A percentile compares a stretch with the other conserved stretches of the same genome.
phyloP scores from a whole-genome alignment of 192 early-diverging fungal species.

The Chytriomyces sp. region DNA sequence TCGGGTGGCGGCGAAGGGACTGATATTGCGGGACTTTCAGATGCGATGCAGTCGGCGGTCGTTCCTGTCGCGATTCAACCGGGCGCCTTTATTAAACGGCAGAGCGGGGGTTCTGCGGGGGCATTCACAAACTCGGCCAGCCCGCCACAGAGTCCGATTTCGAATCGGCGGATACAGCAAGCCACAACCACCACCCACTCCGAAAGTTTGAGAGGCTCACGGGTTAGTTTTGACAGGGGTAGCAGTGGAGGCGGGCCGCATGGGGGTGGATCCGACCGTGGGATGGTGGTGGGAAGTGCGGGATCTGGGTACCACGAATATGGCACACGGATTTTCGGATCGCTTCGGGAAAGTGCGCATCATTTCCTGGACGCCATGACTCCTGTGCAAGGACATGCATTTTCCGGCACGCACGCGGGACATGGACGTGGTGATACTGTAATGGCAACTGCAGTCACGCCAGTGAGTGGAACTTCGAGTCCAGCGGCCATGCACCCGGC shows the following conservation, averaged over 20 bases:
- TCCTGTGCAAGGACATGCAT: neutral
- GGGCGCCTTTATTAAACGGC: neutral
- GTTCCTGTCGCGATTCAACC: neutral
- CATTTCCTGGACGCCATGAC: constrained; percentile 41
- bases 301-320: constrained; percentile 20
- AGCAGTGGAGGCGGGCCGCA: neutral
- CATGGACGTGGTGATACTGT: neutral
- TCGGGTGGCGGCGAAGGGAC: constrained; percentile 12
- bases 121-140: neutral
- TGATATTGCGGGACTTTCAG: constrained; percentile 5
- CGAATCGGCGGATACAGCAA: constrained; percentile 1
- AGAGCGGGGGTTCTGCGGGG: neutral
- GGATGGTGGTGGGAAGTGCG: constrained; percentile 13
- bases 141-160: constrained; percentile 20
- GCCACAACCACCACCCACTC: neutral
- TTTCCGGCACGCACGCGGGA: neutral
- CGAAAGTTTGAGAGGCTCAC: constrained; percentile 9
- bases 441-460: neutral
- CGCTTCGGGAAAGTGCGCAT: constrained; percentile 47
- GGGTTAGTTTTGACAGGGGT: constrained; percentile 9
- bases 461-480: neutral
- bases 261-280: neutral
- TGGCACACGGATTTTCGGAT: constrained; percentile 44
- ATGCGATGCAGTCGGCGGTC: constrained; percentile 15
- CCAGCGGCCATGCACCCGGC: neutral